Evolutionary conservation across 2,329 filamentous ascomycete species (phyloP), one percentile per base, ranked within the genome.

Genomic region (Macrophomina tecta): DNA sequence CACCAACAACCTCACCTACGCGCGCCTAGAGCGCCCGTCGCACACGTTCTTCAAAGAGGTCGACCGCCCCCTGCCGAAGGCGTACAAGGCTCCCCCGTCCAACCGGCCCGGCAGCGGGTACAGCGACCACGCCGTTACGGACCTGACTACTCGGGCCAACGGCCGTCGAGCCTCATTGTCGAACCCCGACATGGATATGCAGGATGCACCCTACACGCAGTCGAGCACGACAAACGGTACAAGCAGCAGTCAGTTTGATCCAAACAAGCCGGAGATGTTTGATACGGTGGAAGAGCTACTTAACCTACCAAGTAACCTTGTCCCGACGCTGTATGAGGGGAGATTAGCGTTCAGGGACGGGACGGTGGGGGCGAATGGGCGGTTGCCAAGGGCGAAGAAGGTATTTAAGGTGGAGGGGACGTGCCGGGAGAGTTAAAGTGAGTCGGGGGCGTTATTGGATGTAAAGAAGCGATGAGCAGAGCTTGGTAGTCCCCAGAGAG

Each of bases 331-430:
- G 38, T 70, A 73, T 53, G 71, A 75, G 16, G 72, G 70, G 9
- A 70, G 73, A 11, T 60, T 77, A 46, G 73, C 73, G 30, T 77
- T 76, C 62, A 67, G 73, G 18, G 73, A 77, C 42, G 71, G 69
- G 4, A 72, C 69, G 11, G 34, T 72, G 65, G 38, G 72, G 63
- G 72, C 74, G 67, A 69, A 68, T 42, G 67, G 67, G 14, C 40
- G 48, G 48, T n/a, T 65, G 46, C 61, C 65, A 4, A 40, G 67
- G 14, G 42, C 67, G 16, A 67, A 65, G 42, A 42, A 36, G 32
- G 45, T 67, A 9, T 69, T 56, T 36, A 66, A 63, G 45, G 67
- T 68, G 6, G 67, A 63, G 28, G 56, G n/a, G 66, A 68, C 7
- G 67, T 68, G 16, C 63, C 67, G 28, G 67, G 67, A 5, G 61